Evolutionary conservation across 106 monocot species (phyloP).

Genomic region (Platanthera guangdongensis): DNA sequence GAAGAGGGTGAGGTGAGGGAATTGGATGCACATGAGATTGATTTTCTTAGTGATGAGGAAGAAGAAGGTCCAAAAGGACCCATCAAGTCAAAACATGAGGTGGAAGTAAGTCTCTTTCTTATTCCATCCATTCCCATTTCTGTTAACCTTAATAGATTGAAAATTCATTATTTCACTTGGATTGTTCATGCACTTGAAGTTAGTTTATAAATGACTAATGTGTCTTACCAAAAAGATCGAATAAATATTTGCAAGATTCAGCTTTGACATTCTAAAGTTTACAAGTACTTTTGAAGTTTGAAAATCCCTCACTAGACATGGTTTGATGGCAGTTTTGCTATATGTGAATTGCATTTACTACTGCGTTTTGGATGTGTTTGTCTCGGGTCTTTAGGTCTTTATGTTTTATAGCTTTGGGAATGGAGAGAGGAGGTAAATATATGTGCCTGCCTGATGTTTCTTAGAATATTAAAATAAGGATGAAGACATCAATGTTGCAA

Average conservation of each 20-base stretch:
- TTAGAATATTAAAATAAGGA: too few relatives aligned
- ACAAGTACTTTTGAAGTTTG: background rate
- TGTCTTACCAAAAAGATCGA: background rate
- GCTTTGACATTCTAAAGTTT: background rate
- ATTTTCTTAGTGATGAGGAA: slow-evolving; percentile 5
- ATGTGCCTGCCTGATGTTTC: too few relatives aligned
- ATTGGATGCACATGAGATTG: background rate
- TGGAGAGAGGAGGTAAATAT: too few relatives aligned
- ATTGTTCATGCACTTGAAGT: background rate
- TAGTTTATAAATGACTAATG: background rate
- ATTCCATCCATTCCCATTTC: background rate
- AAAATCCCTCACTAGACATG: background rate
- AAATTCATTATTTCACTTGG: background rate
- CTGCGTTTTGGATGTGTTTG: background rate
- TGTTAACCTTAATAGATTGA: background rate
- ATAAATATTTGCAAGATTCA: background rate
- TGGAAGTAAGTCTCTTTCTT: background rate
- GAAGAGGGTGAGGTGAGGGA: slow-evolving; percentile 8
- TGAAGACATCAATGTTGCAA: too few relatives aligned
- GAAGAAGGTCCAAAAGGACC: slow-evolving; percentile 3
- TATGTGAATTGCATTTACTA: background rate
- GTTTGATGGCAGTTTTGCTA: background rate
- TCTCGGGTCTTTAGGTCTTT: background rate
- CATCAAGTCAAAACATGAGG: slow-evolving; percentile 10
- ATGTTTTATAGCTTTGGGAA: too few relatives aligned